Evolutionary conservation across 768 basidiomycete species (phyloP).

Genomic region (Suillus weaverae): DNA sequence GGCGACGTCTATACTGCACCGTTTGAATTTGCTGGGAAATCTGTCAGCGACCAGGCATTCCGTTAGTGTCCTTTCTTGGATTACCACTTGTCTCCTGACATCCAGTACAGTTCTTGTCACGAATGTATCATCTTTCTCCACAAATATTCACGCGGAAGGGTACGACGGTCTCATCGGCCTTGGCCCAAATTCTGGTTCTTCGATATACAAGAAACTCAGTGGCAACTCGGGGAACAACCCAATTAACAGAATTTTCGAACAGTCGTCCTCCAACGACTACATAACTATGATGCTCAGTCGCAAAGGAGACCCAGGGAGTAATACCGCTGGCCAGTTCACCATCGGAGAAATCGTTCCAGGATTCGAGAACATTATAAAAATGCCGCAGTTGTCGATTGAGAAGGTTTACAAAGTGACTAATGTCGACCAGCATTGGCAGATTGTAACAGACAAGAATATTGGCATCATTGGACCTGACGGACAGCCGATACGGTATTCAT

Average conservation of each 20-base stretch:
- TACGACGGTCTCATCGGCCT: slow-evolving; percentile 75
- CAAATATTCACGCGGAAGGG: slow-evolving; percentile 57
- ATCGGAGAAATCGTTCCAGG: slow-evolving; percentile 63
- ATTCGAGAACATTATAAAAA: slow-evolving; percentile 58
- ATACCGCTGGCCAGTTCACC: slow-evolving; percentile 64
- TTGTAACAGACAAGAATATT: slow-evolving; percentile 58
- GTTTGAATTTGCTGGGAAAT: slow-evolving; percentile 55
- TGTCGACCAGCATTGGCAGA: slow-evolving; percentile 82
- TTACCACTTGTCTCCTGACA: slow-evolving; percentile 5
- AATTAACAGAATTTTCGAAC: slow-evolving; percentile 65
- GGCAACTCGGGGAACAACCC: slow-evolving; percentile 52
- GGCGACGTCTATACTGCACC: slow-evolving; percentile 57
- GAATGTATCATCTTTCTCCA: slow-evolving; percentile 63
- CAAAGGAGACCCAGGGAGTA: slow-evolving; percentile 47
- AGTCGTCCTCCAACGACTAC: slow-evolving; percentile 55
- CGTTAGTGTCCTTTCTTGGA: slow-evolving; percentile 39
- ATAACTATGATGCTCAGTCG: slow-evolving; percentile 70
- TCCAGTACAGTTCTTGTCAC: slow-evolving; percentile 54
- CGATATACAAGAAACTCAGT: slow-evolving; percentile 57
- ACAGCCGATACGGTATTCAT: slow-evolving; percentile 53
- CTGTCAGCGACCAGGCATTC: slow-evolving; percentile 65
- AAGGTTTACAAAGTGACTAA: slow-evolving; percentile 59
- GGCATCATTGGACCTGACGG: slow-evolving; percentile 82
- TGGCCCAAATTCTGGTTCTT: slow-evolving; percentile 73
- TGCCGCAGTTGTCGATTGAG: slow-evolving; percentile 67